These are phyloP conservation scores for Neopestalotiopsis rosae DNA, from an alignment of 2,329 filamentous ascomycete genomes.

Conservation along the genomic window DNA sequence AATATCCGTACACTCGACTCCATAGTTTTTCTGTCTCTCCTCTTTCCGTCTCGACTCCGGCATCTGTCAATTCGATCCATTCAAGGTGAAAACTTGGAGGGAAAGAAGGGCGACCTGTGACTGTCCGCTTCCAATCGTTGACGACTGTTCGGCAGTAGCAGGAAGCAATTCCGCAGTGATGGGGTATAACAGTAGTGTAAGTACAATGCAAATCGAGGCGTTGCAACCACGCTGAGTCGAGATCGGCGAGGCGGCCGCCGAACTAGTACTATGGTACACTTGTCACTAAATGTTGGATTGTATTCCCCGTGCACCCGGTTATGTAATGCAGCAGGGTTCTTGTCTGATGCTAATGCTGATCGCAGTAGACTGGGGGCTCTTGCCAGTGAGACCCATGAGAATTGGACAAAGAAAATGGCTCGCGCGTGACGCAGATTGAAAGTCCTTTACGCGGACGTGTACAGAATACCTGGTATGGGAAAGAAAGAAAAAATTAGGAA, in stretches of 20 bases:
- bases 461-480: neutral
- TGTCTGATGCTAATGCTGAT: neutral
- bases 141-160: neutral
- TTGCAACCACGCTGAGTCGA: neutral
- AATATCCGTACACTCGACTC: neutral
- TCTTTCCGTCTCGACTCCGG: neutral
- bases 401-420: neutral
- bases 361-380: neutral
- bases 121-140: no score
- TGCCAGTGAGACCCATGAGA: neutral
- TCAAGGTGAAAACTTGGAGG: neutral
- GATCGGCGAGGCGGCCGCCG: slow-evolving; percentile 9
- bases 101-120: no score
- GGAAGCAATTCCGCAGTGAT: neutral
- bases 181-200: neutral
- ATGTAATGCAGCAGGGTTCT: slow-evolving; percentile 10
- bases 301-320: neutral
- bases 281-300: neutral
- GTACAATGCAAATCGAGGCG: neutral
- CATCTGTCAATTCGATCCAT: neutral
- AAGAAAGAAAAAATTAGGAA: neutral
- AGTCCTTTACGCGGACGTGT: neutral
- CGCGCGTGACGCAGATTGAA: neutral
- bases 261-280: neutral
- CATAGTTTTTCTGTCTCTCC: neutral